Percentiles rank a stretch among this genome's conserved stretches.
These are phyloP conservation scores for Calocybe gangraenosa DNA, from an alignment of 768 basidiomycete species.

Conservation along the genomic window DNA sequence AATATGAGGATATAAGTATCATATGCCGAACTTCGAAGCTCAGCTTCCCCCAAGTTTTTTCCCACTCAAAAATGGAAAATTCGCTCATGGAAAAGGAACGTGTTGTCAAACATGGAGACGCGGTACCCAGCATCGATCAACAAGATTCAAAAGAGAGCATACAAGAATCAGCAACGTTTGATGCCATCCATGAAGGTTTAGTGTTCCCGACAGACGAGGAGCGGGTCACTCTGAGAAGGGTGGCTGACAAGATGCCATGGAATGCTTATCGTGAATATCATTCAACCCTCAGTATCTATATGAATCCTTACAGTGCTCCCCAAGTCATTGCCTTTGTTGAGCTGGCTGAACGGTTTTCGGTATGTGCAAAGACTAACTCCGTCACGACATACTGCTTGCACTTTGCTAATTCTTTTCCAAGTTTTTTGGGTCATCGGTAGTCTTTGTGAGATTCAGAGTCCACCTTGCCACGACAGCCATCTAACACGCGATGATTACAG, in stretches of 20 bases:
- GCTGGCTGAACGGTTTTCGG: conserved; percentile 72
- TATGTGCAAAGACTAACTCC: conserved; percentile 22
- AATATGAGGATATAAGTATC: too few species aligned
- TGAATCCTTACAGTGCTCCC: neutral
- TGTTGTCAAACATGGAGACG: too few species aligned
- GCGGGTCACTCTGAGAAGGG: conserved; percentile 48
- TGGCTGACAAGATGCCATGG: too few species aligned
- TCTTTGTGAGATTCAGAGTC: conserved; percentile 34
- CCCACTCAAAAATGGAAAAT: too few species aligned
- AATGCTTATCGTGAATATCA: conserved; percentile 42
- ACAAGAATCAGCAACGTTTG: too few species aligned
- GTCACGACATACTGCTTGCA: neutral
- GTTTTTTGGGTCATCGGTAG: conserved; percentile 45
- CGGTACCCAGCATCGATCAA: too few species aligned
- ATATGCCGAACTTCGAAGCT: too few species aligned
- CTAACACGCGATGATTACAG: conserved; percentile 31
- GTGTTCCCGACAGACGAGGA: conserved; percentile 66
- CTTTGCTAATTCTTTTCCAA: conserved; percentile 8
- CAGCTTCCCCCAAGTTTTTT: too few species aligned
- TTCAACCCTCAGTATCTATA: neutral
- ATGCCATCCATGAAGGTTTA: conserved; percentile 55
- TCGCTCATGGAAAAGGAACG: too few species aligned
- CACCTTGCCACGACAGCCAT: neutral
- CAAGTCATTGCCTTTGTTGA: conserved; percentile 65
- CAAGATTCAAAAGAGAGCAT: too few species aligned